phyloP scores from a whole-genome alignment of 495 filamentous ascomycete genomes.

The Letharia lupina region DNA sequence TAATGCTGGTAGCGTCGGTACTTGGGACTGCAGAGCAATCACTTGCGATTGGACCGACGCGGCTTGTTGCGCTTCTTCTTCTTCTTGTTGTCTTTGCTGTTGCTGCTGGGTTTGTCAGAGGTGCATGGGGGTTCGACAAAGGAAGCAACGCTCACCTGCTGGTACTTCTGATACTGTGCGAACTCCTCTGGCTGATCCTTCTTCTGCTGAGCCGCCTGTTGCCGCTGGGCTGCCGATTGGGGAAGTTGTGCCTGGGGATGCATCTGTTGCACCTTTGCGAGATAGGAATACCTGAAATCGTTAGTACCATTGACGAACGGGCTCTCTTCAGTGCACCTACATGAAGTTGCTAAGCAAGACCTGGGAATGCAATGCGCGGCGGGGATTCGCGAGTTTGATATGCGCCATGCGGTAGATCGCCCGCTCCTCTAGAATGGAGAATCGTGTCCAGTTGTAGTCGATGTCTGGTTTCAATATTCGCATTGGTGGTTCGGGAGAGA shows the following conservation, averaged over 20 bases:
- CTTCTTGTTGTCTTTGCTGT: conserved; percentile 42
- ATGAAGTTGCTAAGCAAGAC: conserved; percentile 99
- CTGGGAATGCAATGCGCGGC: conserved; percentile 85
- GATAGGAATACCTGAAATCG: conserved; percentile 58
- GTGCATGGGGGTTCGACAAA: background rate
- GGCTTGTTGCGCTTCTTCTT: conserved; percentile 33
- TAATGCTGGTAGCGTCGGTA: conserved; percentile 17
- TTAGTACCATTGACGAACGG: background rate
- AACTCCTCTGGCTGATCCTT: conserved; percentile 63
- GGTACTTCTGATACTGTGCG: conserved; percentile 54
- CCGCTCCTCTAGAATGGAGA: conserved; percentile 89
- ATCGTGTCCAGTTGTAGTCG: conserved; percentile 93
- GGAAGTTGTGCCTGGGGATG: conserved; percentile 84
- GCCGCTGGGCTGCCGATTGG: conserved; percentile 45
- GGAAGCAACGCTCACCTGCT: conserved; percentile 44
- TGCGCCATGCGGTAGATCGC: conserved; percentile 99
- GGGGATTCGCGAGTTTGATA: conserved; percentile 95
- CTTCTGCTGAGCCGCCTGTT: conserved; percentile 53
- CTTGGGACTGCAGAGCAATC: conserved; percentile 1
- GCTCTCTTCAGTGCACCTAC: conserved; percentile 37
- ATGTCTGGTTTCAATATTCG: conserved; percentile 69
- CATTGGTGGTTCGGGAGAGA: conserved; percentile 73
- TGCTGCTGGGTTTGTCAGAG: conserved; percentile 37
- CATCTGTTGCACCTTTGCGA: conserved; percentile 98
- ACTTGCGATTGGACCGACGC: conserved; percentile 29